Percentiles rank a stretch among this genome's conserved stretches.
Evolutionary conservation across 2,329 filamentous ascomycete species (phyloP).

Genomic region (Aureobasidium uvarum): DNA sequence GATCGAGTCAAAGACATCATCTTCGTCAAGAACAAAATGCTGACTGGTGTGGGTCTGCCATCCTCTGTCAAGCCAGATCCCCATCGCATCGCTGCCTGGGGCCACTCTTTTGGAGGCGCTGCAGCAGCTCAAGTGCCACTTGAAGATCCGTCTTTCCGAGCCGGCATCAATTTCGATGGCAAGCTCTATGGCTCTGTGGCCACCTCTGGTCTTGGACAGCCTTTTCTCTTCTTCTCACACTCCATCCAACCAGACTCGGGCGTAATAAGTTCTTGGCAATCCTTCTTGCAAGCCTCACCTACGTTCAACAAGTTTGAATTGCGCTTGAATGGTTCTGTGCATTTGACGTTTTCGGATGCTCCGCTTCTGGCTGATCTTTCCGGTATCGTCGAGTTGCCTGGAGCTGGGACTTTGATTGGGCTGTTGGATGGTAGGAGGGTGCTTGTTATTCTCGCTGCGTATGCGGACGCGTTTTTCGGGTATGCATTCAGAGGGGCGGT

Average conservation of each 20-base stretch:
- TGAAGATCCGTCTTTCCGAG: slow-evolving; percentile 1
- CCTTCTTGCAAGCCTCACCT: slow-evolving; percentile 1
- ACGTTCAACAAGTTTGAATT: slow-evolving; percentile 1
- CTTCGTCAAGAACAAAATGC: background rate
- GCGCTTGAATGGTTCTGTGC: background rate
- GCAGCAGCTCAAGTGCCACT: background rate
- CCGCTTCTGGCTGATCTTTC: background rate
- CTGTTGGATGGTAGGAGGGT: background rate
- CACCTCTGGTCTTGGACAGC: background rate
- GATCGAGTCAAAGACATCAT: slow-evolving; percentile 4
- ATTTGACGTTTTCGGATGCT: background rate
- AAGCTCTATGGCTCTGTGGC: background rate
- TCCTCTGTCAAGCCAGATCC: slow-evolving; percentile 1
- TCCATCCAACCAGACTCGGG: background rate
- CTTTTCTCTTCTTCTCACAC: background rate
- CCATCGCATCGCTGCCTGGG: background rate
- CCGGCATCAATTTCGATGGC: slow-evolving; percentile 8
- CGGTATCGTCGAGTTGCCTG: background rate
- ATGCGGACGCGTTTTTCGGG: slow-evolving; percentile 1
- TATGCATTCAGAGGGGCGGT: background rate
- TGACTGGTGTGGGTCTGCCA: background rate
- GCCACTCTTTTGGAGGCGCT: slow-evolving; percentile 11
- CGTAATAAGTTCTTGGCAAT: background rate
- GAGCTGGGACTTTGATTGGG: background rate
- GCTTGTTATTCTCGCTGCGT: slow-evolving; percentile 1